Conservation (phyloP, 805 yeast species). For the Metschnikowia shivogae region DNA sequence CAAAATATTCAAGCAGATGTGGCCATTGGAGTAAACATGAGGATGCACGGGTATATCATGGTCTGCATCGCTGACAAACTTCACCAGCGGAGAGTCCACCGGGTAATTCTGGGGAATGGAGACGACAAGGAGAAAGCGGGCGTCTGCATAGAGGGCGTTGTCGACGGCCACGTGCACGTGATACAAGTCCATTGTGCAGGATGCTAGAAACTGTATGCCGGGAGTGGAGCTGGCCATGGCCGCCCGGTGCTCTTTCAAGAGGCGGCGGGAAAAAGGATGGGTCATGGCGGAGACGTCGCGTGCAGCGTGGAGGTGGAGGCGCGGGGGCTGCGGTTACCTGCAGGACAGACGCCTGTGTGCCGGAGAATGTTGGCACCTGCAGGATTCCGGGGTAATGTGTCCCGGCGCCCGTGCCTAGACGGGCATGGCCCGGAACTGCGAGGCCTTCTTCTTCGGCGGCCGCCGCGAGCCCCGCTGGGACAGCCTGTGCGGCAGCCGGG, state of each 20-base stretch:
- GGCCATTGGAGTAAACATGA: constrained; percentile 72
- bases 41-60: constrained; percentile 63
- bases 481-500: not conserved
- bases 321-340: not conserved
- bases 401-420: not conserved
- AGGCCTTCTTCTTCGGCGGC: constrained; percentile 1
- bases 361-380: not conserved
- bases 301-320: not conserved
- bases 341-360: not conserved
- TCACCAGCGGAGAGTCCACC: constrained; percentile 17
- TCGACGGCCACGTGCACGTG: constrained; percentile 7
- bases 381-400: not conserved
- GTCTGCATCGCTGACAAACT: constrained; percentile 4
- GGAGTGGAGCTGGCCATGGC: constrained; percentile 4
- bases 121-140: constrained; percentile 8
- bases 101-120: constrained; percentile 14
- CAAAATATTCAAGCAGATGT: constrained; percentile 65
- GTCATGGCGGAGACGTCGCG: constrained; percentile 6
- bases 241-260: constrained; percentile 14
- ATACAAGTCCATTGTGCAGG: constrained; percentile 10
- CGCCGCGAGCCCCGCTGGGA: not conserved
- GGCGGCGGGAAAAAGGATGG: constrained; percentile 15
- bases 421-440: constrained; percentile 2
- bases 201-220: constrained; percentile 11
- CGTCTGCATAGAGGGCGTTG: constrained; percentile 11